phyloP scores from a whole-genome alignment of 805 yeast genomes.

The Starmerella vitae region DNA sequence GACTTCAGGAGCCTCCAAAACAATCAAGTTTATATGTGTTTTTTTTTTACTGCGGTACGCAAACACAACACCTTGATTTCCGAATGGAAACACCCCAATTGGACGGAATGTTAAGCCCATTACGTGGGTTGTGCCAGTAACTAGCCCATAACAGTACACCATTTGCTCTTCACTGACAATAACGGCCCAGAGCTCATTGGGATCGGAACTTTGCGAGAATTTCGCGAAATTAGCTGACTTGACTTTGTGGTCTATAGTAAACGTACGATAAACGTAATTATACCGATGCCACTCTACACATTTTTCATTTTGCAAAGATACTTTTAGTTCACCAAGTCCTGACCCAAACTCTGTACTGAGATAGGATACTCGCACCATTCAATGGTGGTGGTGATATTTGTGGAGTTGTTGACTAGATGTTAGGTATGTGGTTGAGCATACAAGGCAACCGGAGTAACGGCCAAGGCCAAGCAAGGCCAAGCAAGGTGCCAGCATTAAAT shows the following conservation, averaged over 20 bases:
- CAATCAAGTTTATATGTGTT: not conserved
- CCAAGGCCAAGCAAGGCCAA: no score
- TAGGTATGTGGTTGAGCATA: no score
- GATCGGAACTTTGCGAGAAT: constrained; percentile 1
- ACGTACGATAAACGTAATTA: constrained; percentile 5
- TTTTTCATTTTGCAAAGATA: not conserved
- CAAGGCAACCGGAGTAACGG: no score
- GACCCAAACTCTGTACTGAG: not conserved
- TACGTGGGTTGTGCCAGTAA: constrained; percentile 5
- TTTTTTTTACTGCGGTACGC: not conserved
- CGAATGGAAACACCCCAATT: constrained; percentile 3
- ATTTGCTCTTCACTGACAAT: constrained; percentile 8
- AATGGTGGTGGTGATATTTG: no score
- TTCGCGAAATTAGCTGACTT: constrained; percentile 8
- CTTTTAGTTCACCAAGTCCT: not conserved
- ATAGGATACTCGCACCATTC: not conserved
- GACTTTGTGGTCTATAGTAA: constrained; percentile 7
- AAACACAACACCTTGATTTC: constrained; percentile 9
- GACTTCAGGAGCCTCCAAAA: constrained; percentile 13
- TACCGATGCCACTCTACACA: constrained; percentile 9
- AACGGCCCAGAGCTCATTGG: constrained; percentile 12
- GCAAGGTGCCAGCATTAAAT: no score
- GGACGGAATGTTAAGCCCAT: constrained; percentile 11
- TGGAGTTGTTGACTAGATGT: not conserved
- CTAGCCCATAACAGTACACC: constrained; percentile 11